A percentile compares a stretch with the other conserved stretches of the same genome.
Conservation (phyloP, 2,329 filamentous ascomycete species). For the Aaosphaeria arxii region DNA sequence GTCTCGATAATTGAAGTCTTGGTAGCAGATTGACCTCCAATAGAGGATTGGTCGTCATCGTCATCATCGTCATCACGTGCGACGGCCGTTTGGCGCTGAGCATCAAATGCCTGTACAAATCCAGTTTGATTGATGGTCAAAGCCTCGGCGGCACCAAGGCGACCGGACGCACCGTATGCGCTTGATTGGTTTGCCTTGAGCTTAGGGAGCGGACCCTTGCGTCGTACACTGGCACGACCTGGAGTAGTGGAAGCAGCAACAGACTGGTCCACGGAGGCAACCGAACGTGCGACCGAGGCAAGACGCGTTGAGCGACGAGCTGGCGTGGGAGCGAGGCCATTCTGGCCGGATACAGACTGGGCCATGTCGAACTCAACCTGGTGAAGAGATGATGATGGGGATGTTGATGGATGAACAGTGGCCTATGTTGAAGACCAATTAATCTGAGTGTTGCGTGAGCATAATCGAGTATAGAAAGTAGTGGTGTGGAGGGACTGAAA, state of each 20-base stretch:
- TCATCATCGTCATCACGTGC: constrained; percentile 10
- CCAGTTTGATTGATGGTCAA: constrained; percentile 23
- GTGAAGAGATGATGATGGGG: no score
- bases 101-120: constrained; percentile 31
- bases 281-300: constrained; percentile 1
- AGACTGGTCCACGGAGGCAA: constrained; percentile 19
- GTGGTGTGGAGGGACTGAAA: no score
- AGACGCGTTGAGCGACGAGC: constrained; percentile 27
- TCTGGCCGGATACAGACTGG: not conserved
- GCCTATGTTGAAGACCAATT: no score
- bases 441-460: no score
- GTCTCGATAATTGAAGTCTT: no score
- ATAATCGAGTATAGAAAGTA: no score
- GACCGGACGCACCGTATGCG: constrained; percentile 36
- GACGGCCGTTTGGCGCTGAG: constrained; percentile 24
- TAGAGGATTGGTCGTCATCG: no score
- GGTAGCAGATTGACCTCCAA: no score
- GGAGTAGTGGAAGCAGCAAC: constrained; percentile 10
- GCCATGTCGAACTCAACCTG: no score
- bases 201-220: constrained; percentile 26
- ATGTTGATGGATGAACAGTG: no score
- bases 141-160: constrained; percentile 26
- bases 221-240: constrained; percentile 10
- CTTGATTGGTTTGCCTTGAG: constrained; percentile 29
- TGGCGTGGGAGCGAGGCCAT: not conserved